A percentile compares a stretch with the other conserved stretches of the same genome.
These are phyloP conservation scores for Pistacia vera DNA, from an alignment of 345 rosid genomes.

Conservation along the genomic window DNA sequence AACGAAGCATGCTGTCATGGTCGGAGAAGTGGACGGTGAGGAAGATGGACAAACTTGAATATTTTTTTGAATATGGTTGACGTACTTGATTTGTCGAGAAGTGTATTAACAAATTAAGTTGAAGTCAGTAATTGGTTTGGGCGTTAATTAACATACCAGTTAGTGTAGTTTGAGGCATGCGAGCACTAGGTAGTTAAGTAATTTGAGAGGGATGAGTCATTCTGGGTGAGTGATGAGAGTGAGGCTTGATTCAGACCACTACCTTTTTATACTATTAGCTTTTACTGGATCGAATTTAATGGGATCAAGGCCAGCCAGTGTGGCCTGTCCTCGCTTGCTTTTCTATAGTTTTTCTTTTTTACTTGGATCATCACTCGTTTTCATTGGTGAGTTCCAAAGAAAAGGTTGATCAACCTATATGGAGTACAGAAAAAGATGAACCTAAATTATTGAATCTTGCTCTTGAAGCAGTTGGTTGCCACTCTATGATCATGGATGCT, in stretches of 20 bases:
- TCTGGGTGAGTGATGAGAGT: not conserved
- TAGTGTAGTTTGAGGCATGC: not conserved
- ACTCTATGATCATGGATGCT: no score
- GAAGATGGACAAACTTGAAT: conserved; percentile 13
- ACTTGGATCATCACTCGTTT: not conserved
- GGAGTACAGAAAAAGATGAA: no score
- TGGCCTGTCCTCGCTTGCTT: not conserved
- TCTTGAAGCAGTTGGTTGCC: no score
- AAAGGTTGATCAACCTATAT: no score
- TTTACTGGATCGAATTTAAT: no score
- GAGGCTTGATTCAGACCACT: conserved; percentile 9
- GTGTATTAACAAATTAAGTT: not conserved
- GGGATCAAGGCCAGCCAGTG: not conserved
- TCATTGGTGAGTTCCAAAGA: not conserved
- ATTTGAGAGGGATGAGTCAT: conserved; percentile 13
- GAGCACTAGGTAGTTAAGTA: not conserved
- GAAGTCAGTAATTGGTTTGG: no score
- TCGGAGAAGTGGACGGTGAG: conserved; percentile 31
- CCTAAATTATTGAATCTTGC: no score
- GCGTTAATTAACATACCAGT: not conserved
- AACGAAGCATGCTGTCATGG: conserved; percentile 29
- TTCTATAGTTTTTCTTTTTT: not conserved
- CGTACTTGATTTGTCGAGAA: not conserved
- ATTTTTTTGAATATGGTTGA: conserved; percentile 3
- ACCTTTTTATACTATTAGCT: not conserved